Evolutionary conservation across 2,329 filamentous ascomycete genomes (phyloP).

Genomic region (Dactylellina cionopaga): DNA sequence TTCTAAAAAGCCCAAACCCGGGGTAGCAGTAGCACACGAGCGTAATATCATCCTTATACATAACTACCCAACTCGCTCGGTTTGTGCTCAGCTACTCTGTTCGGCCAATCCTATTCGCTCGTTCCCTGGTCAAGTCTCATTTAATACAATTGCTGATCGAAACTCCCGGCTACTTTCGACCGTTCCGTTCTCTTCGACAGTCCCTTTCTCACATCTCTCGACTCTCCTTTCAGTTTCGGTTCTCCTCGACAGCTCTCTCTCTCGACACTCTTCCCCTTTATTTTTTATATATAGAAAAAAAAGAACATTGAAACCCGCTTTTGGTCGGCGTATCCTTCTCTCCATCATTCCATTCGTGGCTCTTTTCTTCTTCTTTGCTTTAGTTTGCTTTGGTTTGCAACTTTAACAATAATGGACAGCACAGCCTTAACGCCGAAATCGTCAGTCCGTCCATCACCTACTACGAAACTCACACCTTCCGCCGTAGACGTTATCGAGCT

Average conservation of each 20-base stretch:
- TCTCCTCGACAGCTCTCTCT: slow-evolving; percentile 30
- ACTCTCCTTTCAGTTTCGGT: slow-evolving; percentile 14
- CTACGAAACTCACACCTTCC: slow-evolving; percentile 43
- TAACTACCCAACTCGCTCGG: too few species aligned
- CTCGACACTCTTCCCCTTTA: slow-evolving; percentile 16
- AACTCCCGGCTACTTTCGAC: slow-evolving; percentile 46
- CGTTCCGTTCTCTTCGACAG: slow-evolving; percentile 13
- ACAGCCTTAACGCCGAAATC: slow-evolving; percentile 51
- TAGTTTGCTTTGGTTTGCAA: neutral
- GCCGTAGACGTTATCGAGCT: slow-evolving; percentile 56
- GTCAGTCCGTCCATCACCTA: slow-evolving; percentile 48
- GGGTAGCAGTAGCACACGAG: too few species aligned
- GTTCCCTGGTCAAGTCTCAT: slow-evolving; percentile 49
- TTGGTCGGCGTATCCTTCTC: slow-evolving; percentile 41
- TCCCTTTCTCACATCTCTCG: neutral
- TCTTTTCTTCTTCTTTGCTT: slow-evolving; percentile 1
- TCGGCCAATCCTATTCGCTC: slow-evolving; percentile 53
- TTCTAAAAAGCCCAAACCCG: too few species aligned
- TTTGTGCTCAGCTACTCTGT: slow-evolving; percentile 30
- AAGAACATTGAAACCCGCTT: too few species aligned
- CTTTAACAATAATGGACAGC: slow-evolving; percentile 47
- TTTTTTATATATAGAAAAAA: neutral
- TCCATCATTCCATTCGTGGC: neutral
- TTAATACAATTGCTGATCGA: slow-evolving; percentile 39
- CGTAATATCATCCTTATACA: too few species aligned